Conservation (phyloP, 169 alveolate species). For the Perkinsus chesapeaki region DNA sequence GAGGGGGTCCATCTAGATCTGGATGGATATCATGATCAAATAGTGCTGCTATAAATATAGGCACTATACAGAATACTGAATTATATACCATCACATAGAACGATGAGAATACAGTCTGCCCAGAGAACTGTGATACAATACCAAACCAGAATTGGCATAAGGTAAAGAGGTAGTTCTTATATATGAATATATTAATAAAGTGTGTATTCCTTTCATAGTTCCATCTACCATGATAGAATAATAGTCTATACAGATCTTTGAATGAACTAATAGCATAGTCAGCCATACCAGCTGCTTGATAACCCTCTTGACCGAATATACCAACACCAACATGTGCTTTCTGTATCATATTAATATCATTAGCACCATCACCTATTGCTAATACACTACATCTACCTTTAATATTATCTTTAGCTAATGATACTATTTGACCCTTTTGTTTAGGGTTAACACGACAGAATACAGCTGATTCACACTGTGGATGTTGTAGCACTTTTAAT, state of each 20-base stretch:
- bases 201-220: not conserved
- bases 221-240: conserved; percentile 68
- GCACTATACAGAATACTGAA: conserved; percentile 63
- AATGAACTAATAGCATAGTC: conserved; percentile 72
- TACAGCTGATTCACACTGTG: conserved; percentile 22
- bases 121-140: conserved; percentile 50
- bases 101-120: conserved; percentile 69
- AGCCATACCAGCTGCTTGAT: conserved; percentile 69
- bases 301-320: conserved; percentile 87
- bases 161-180: conserved; percentile 69
- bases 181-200: conserved; percentile 45
- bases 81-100: conserved; percentile 77
- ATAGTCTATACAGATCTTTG: conserved; percentile 61
- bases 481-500: not conserved
- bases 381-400: conserved; percentile 45
- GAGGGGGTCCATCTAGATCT: not conserved
- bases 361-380: conserved; percentile 98
- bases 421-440: conserved; percentile 75
- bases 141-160: conserved; percentile 61
- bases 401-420: conserved; percentile 48
- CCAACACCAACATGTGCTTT: conserved; percentile 96
- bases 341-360: conserved; percentile 95
- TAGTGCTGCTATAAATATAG: conserved; percentile 54
- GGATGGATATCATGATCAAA: conserved; percentile 58
- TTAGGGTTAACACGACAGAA: conserved; percentile 89